Percentiles rank a stretch among this genome's conserved stretches.
Evolutionary conservation across 495 filamentous ascomycete species (phyloP).

Genomic region (Penicillium macrosclerotiorum): DNA sequence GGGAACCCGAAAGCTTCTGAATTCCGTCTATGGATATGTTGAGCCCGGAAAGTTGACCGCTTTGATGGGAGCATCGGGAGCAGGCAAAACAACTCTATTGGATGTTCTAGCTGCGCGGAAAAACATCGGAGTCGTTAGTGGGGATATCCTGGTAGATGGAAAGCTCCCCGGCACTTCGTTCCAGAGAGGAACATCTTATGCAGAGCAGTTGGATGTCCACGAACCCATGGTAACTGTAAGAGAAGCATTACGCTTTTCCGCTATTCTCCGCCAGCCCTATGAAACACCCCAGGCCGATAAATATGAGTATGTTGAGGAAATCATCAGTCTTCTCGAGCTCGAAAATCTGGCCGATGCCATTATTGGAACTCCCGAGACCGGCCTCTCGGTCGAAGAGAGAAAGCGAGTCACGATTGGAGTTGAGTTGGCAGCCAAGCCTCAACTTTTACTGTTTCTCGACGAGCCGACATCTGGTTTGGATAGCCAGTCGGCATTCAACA

Average conservation of each 20-base stretch:
- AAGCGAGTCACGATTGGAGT: constrained; percentile 91
- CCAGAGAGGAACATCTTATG: constrained; percentile 77
- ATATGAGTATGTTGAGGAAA: constrained; percentile 78
- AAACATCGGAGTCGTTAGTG: constrained; percentile 73
- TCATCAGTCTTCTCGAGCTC: constrained; percentile 79
- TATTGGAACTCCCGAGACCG: constrained; percentile 71
- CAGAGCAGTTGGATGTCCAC: constrained; percentile 81
- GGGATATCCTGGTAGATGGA: constrained; percentile 75
- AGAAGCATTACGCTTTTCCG: constrained; percentile 82
- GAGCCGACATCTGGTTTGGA: constrained; percentile 90
- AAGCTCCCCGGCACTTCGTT: constrained; percentile 63
- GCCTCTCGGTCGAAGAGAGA: constrained; percentile 86
- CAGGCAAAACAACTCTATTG: constrained; percentile 80
- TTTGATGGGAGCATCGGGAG: constrained; percentile 83
- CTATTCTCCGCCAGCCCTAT: constrained; percentile 73
- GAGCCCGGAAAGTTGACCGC: constrained; percentile 77
- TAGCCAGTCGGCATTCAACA: constrained; percentile 82
- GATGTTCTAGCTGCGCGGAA: constrained; percentile 76
- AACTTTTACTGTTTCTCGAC: constrained; percentile 83
- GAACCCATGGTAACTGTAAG: constrained; percentile 75
- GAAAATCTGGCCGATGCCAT: constrained; percentile 81
- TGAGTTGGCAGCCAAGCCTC: constrained; percentile 80
- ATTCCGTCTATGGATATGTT: constrained; percentile 74
- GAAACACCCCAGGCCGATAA: constrained; percentile 69
- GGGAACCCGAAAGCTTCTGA: constrained; percentile 65